phyloP scores from a whole-genome alignment of 225 moss, liverwort and hornwort genomes.

The Physcomitrium patens region DNA sequence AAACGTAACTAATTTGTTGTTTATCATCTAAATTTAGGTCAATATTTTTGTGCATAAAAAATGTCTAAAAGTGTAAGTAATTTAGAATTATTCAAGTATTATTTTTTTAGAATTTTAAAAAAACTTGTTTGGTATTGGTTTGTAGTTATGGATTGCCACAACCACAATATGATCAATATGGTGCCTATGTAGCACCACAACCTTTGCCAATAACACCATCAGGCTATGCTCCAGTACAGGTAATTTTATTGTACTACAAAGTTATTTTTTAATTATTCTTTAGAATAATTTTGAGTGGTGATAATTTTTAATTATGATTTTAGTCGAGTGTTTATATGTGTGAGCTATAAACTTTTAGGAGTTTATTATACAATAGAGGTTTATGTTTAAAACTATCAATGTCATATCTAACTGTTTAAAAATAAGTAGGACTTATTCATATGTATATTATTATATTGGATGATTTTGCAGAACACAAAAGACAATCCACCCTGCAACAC shows the following conservation, averaged over 20 bases:
- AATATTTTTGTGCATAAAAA: slow-evolving; percentile 9
- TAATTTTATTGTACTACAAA: slow-evolving; percentile 17
- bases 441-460: slow-evolving; percentile 15
- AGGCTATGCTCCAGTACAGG: slow-evolving; percentile 97
- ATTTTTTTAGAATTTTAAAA: not conserved
- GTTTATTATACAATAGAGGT: slow-evolving; percentile 2
- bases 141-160: slow-evolving; percentile 78
- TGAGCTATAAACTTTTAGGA: not conserved
- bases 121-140: slow-evolving; percentile 24
- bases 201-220: slow-evolving; percentile 79
- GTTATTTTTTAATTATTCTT: not conserved
- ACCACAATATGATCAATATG: slow-evolving; percentile 85
- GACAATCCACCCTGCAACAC: slow-evolving; percentile 99
- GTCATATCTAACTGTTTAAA: slow-evolving; percentile 3
- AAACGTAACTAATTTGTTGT: slow-evolving; percentile 67
- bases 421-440: slow-evolving; percentile 14
- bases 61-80: slow-evolving; percentile 7
- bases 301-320: not conserved
- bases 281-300: not conserved
- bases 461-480: slow-evolving; percentile 81
- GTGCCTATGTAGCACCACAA: slow-evolving; percentile 70
- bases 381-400: not conserved
- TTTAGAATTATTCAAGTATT: not conserved
- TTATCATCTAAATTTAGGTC: slow-evolving; percentile 33
- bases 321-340: too few species aligned